Conservation (phyloP, 2,329 filamentous ascomycete genomes). For the Microdochium bolleyi region DNA sequence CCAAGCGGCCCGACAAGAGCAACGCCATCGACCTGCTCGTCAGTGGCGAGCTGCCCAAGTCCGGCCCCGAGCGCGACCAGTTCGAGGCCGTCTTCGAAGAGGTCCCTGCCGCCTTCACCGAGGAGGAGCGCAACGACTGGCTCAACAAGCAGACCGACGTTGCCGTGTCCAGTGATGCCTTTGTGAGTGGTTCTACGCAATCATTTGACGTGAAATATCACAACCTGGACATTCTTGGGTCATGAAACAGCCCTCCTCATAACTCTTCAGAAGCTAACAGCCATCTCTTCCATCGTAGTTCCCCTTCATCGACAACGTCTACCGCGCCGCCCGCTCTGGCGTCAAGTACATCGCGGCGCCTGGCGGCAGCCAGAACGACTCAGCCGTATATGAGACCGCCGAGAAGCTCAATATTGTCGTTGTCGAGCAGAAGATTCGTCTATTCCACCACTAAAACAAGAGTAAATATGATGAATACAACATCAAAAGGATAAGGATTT, state of each 20-base stretch:
- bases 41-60: slow-evolving; percentile 79
- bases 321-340: slow-evolving; percentile 79
- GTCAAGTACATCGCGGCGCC: slow-evolving; percentile 95
- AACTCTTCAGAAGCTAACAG: not conserved
- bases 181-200: slow-evolving; percentile 53
- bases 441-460: slow-evolving; percentile 79
- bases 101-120: slow-evolving; percentile 74
- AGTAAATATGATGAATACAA: not conserved
- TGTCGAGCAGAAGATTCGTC: slow-evolving; percentile 85
- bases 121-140: slow-evolving; percentile 81
- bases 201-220: too few relatives aligned
- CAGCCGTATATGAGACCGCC: slow-evolving; percentile 75
- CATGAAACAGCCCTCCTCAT: too few relatives aligned
- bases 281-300: slow-evolving; percentile 48
- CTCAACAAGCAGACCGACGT: slow-evolving; percentile 74
- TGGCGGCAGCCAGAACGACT: slow-evolving; percentile 80
- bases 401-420: slow-evolving; percentile 91
- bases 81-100: slow-evolving; percentile 90
- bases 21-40: slow-evolving; percentile 96
- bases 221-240: too few relatives aligned
- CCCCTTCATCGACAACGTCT: slow-evolving; percentile 97
- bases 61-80: slow-evolving; percentile 73
- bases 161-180: slow-evolving; percentile 87
- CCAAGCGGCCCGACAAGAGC: slow-evolving; percentile 94
- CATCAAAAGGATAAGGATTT: not conserved